Evolutionary conservation across 2,329 filamentous ascomycete genomes (phyloP), one percentile per base, ranked within the genome.

Genomic region (Aspergillus clavatus): DNA sequence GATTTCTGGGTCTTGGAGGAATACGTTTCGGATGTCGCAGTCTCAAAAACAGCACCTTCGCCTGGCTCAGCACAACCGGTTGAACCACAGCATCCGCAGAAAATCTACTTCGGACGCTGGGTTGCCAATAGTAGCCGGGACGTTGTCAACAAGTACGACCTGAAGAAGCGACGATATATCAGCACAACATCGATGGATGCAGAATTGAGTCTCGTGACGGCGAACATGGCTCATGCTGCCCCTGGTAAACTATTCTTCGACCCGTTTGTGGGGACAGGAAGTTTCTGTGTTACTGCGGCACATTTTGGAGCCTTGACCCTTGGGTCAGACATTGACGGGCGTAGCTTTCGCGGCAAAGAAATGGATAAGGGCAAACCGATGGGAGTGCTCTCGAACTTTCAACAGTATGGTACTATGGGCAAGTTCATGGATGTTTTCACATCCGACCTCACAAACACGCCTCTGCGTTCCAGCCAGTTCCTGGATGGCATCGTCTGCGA

Each of bases 161-260:
- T 98, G 18, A 98, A 98, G 75, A 95, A 95, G 69, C 77, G 93
- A 22, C 78, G 79, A 29, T 98, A 98, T 63, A 97, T 98, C 58
- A 89, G 86, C 55, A 97, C 91, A 0, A 98, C 93, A 0, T 93
- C 87, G 37, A 97, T 98, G 93, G 93, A 98, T 63, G 87, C 91
- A 0, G 93, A 97, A 66, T 76, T 98, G 35, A 87, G 89, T 10
- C 77, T 98, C 1, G 74, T 98, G 18, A 96, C 90, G 0, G 93
- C 91, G 1, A 98, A 97, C 61, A 82, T 98, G 55, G 87, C 88
- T 0, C 80, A 87, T 11, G 89, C 89, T 0, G 83, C 74, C 0
- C 86, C 89, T 0, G 91, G 89, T 0, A 94, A 87, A 61, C 64
- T 97, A 2, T 87, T 95, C 58, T 96, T 91, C 60, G 93, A 98